A percentile compares a stretch with the other conserved stretches of the same genome.
Conservation (phyloP, 441 rosid genomes). For the Gossypium davidsonii region DNA sequence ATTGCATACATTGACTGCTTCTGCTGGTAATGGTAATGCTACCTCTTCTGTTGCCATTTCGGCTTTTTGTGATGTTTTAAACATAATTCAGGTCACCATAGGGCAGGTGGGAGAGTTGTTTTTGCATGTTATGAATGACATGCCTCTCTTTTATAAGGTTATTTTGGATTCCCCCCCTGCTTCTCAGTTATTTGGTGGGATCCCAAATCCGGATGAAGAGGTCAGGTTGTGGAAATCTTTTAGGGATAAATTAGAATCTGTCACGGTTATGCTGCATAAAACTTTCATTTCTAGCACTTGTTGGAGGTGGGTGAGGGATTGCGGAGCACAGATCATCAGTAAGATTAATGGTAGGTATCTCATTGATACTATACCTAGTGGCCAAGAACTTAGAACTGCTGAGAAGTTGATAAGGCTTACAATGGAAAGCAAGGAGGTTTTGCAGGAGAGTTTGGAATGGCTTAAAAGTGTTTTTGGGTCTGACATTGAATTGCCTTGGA, state of each 20-base stretch:
- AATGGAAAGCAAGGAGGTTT: constrained; percentile 74
- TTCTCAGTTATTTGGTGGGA: constrained; percentile 88
- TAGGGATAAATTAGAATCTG: constrained; percentile 69
- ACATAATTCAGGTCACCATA: constrained; percentile 67
- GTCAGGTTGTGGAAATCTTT: constrained; percentile 77
- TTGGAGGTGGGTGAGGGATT: constrained; percentile 75
- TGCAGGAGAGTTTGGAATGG: constrained; percentile 91
- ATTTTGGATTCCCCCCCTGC: constrained; percentile 83
- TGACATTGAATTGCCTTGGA: constrained; percentile 97
- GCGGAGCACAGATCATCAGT: constrained; percentile 52
- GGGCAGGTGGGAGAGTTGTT: constrained; percentile 90
- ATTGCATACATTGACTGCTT: constrained; percentile 49
- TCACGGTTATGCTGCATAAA: constrained; percentile 52
- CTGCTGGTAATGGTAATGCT: constrained; percentile 27
- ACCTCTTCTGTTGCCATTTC: constrained; percentile 38
- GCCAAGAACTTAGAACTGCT: constrained; percentile 71
- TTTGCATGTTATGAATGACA: constrained; percentile 78
- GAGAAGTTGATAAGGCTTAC: constrained; percentile 75
- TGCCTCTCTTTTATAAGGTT: constrained; percentile 84
- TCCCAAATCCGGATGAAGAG: constrained; percentile 91
- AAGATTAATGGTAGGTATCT: constrained; percentile 63
- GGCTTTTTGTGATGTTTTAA: constrained; percentile 66
- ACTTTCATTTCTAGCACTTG: constrained; percentile 53
- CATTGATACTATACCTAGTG: constrained; percentile 57
- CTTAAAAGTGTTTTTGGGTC: constrained; percentile 88